These are phyloP conservation scores for Ceratobasidium sp. DNA, from an alignment of 1,284 basidiomycete species.

Conservation along the genomic window DNA sequence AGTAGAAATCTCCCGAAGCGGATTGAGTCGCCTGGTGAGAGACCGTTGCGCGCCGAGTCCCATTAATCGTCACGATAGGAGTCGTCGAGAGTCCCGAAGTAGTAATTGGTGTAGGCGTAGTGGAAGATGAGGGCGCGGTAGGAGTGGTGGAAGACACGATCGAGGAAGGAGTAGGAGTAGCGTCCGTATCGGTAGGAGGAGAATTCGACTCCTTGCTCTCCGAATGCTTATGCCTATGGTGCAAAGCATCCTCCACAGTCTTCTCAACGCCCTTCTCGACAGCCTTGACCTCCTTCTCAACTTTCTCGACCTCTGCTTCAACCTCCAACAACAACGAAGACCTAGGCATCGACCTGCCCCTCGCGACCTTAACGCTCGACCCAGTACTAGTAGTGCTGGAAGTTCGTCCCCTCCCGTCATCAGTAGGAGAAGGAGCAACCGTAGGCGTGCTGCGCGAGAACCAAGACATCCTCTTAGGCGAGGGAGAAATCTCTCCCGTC, in stretches of 20 bases:
- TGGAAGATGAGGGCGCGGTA: neutral
- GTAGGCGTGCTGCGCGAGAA: constrained; percentile 30
- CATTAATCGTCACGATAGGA: constrained; percentile 35
- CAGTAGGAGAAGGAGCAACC: constrained; percentile 6
- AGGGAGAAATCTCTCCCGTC: neutral
- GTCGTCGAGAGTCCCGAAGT: constrained; percentile 12
- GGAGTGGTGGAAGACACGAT: neutral
- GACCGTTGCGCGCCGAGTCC: constrained; percentile 30
- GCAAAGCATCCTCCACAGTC: too few species aligned
- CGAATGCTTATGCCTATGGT: too few species aligned
- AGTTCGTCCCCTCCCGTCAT: constrained; percentile 25
- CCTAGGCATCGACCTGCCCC: constrained; percentile 28
- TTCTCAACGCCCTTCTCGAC: too few species aligned
- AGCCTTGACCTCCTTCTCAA: too few species aligned
- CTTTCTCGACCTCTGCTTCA: neutral
- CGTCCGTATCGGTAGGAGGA: too few species aligned
- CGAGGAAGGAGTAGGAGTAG: too few species aligned
- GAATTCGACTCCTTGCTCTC: too few species aligned
- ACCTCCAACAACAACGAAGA: constrained; percentile 33
- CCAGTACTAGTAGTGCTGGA: neutral
- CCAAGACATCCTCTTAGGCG: constrained; percentile 40
- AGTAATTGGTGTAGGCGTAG: constrained; percentile 1
- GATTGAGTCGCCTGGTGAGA: constrained; percentile 36
- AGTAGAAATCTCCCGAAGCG: constrained; percentile 36
- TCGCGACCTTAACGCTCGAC: neutral